These are phyloP conservation scores for Carex cristatella DNA, from an alignment of 176 grass and related monocot species.

Conservation along the genomic window DNA sequence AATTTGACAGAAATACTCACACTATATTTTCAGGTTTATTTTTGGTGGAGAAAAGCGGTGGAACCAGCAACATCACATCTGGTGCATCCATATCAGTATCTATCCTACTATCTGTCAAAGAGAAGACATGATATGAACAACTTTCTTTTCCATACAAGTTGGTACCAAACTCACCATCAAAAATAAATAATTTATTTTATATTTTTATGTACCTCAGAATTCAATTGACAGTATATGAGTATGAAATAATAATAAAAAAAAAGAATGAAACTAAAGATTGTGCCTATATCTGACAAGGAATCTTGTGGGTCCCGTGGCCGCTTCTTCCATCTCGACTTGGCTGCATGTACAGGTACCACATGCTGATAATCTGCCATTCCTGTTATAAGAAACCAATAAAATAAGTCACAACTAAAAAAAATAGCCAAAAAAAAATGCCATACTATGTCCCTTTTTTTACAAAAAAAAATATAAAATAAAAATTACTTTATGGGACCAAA, in stretches of 20 bases:
- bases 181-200: background rate
- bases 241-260: background rate
- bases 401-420: background rate
- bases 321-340: constrained; percentile 60
- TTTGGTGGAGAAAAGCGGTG: constrained; percentile 76
- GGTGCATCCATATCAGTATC: constrained; percentile 44
- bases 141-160: no score
- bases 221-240: background rate
- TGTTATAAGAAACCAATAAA: constrained; percentile 15
- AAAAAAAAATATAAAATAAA: background rate
- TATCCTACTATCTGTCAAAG: constrained; percentile 30
- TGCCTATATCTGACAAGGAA: constrained; percentile 23
- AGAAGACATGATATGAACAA: background rate
- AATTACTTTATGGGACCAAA: no score
- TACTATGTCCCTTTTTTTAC: background rate
- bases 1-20: constrained; percentile 42
- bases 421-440: background rate
- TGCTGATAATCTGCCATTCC: constrained; percentile 89
- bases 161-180: background rate
- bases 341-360: constrained; percentile 69
- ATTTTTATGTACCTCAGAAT: constrained; percentile 6
- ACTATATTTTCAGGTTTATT: constrained; percentile 70
- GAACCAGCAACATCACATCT: constrained; percentile 84
- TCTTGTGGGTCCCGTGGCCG: constrained; percentile 16
- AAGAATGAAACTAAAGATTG: constrained; percentile 16